Percentiles rank a stretch among this genome's conserved stretches.
Conservation (phyloP, 73 alveolate species). For the Paramecium sexaurelia region DNA sequence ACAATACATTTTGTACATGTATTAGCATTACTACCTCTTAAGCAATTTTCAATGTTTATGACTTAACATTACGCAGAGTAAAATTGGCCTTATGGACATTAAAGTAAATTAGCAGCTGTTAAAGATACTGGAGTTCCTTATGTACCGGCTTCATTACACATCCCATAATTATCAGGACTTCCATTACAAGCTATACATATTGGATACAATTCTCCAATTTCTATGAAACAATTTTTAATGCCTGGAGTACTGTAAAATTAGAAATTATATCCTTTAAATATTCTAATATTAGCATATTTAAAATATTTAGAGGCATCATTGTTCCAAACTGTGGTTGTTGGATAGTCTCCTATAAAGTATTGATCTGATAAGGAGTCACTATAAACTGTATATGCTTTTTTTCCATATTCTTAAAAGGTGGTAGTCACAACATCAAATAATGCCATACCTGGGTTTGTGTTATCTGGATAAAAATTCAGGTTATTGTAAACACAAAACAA, state of each 20-base stretch:
- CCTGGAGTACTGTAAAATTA: neutral
- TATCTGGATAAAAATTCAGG: neutral
- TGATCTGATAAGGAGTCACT: neutral
- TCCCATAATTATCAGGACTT: neutral
- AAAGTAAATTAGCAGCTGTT: neutral
- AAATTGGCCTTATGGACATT: neutral
- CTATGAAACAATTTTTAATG: neutral
- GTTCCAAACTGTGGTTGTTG: neutral
- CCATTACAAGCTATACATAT: neutral
- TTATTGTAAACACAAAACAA: neutral
- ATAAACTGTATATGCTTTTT: neutral
- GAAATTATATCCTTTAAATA: neutral
- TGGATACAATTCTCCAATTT: neutral
- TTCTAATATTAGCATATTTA: neutral
- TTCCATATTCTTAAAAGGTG: neutral
- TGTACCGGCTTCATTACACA: neutral
- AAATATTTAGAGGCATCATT: neutral
- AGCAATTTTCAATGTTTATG: neutral
- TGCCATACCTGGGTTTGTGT: neutral
- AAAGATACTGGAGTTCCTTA: neutral
- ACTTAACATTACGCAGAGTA: neutral
- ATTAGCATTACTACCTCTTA: neutral
- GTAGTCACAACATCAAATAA: neutral
- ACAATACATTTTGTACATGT: neutral
- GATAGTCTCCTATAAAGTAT: slow-evolving; percentile 14